Evolutionary conservation across 2,329 filamentous ascomycete genomes (phyloP), one percentile per base, ranked within the genome.

Genomic region (Fusarium sp.): DNA sequence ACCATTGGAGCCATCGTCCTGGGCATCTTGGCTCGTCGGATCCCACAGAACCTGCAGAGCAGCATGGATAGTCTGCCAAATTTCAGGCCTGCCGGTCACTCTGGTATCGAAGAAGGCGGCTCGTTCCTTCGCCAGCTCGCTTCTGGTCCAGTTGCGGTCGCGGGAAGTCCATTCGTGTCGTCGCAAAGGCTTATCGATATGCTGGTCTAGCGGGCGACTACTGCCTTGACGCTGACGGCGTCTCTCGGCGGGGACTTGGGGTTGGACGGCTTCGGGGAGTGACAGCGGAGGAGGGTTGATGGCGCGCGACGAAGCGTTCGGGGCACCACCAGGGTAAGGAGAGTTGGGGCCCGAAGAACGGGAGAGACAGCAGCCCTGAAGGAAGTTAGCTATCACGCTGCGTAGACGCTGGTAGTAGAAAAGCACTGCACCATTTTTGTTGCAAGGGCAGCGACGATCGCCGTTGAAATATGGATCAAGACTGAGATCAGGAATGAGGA

Each of bases 31-130:
- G 7, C 60, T 64, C 23, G 86, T 83, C 1, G 84, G 82, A 12
- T 84, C 83, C 80, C 90, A 90, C 63, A 97, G 77, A 8, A 92
- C 81, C 62, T 91, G 86, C 19, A 93, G 83, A 0, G 89, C 91
- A 2, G 88, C 82, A 44, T 85, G 85, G 15, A 97, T 78, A 1
- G 92, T 90, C 70, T 88, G 88, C 95, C 95, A 98, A 24, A 96
- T 86, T 77, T 97, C 92, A 6, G 85, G 74, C 6, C 88, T 85
- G 3, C 93, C 93, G 0, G 91, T 91, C 17, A 96, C 92, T 45
- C 93, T 84, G 2, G 94, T 97, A 63, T 97, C 94, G 78, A 97
- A 98, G 83, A 96, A 97, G 64, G 93, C 93, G 47, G 80, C 81
- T 47, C 95, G 87, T 79, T 97, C 92, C 30, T 83, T 84, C 59